These are phyloP conservation scores for Colletotrichum horii DNA, from an alignment of 2,329 filamentous ascomycete species.

Conservation along the genomic window DNA sequence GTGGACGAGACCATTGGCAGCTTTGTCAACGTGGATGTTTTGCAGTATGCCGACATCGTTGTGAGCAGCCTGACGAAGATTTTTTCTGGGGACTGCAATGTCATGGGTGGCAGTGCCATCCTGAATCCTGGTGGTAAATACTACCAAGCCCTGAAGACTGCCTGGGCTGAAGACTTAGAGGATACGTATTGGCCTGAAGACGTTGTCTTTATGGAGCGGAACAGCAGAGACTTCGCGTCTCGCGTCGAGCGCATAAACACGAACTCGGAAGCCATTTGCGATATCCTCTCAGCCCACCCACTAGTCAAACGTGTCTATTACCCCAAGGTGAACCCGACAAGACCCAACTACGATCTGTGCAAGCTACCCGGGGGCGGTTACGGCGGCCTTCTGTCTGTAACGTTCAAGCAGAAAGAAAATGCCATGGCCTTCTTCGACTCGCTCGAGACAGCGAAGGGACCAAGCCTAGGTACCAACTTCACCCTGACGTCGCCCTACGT, in stretches of 20 bases:
- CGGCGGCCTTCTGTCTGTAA: constrained; percentile 86
- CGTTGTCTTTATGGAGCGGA: constrained; percentile 91
- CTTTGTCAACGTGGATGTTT: constrained; percentile 92
- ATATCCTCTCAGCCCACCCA: constrained; percentile 65
- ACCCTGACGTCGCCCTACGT: constrained; percentile 92
- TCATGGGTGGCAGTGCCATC: constrained; percentile 87
- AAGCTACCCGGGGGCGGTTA: constrained; percentile 80
- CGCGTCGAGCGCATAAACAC: constrained; percentile 84
- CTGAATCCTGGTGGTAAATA: constrained; percentile 71
- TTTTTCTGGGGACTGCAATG: constrained; percentile 96
- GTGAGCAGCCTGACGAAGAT: constrained; percentile 96
- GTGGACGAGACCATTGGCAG: constrained; percentile 97
- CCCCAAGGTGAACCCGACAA: constrained; percentile 77
- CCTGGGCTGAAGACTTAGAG: constrained; percentile 73
- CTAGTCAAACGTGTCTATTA: constrained; percentile 84
- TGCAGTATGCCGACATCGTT: constrained; percentile 87
- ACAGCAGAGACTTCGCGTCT: constrained; percentile 88
- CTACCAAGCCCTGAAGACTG: constrained; percentile 72
- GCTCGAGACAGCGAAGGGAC: constrained; percentile 88
- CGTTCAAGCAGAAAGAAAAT: constrained; percentile 73
- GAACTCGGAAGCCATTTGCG: constrained; percentile 84
- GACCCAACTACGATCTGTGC: constrained; percentile 78
- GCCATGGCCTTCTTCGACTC: constrained; percentile 85
- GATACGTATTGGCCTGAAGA: constrained; percentile 96
- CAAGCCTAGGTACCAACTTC: constrained; percentile 95